These are phyloP conservation scores for Rhynchospora pubera DNA, from an alignment of 176 grass and related monocot species.

Conservation along the genomic window DNA sequence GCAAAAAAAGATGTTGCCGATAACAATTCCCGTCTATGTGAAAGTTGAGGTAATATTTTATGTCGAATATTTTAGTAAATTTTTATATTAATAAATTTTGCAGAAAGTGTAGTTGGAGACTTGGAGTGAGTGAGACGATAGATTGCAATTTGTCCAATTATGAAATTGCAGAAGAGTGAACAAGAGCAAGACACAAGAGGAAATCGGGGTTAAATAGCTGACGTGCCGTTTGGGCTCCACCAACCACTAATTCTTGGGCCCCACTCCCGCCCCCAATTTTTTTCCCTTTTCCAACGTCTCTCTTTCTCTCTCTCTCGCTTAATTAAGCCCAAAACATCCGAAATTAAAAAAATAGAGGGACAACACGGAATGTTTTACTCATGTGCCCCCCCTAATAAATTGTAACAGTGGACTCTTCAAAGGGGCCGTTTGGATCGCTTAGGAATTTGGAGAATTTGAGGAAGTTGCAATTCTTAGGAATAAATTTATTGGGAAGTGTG, in stretches of 20 bases:
- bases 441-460: too few relatives aligned
- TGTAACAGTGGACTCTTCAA: not conserved
- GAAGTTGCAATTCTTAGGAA: too few relatives aligned
- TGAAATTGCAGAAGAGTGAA: not conserved
- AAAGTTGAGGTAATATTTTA: too few relatives aligned
- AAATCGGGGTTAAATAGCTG: not conserved
- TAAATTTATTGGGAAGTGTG: too few relatives aligned
- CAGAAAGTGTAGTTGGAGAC: too few relatives aligned
- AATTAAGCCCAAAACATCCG: conserved; percentile 6
- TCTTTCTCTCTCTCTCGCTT: not conserved
- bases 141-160: not conserved
- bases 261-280: conserved; percentile 6
- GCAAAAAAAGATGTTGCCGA: too few relatives aligned
- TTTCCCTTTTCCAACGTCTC: not conserved
- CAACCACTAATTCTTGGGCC: conserved; percentile 19
- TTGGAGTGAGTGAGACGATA: too few relatives aligned
- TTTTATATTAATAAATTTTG: too few relatives aligned
- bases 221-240: conserved; percentile 21
- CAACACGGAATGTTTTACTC: not conserved
- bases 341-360: not conserved
- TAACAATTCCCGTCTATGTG: too few relatives aligned
- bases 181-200: not conserved
- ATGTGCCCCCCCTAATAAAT: not conserved
- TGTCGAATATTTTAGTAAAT: too few relatives aligned
- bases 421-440: too few relatives aligned